Percentiles rank a stretch among this genome's conserved stretches.
phyloP scores from a whole-genome alignment of 257 asterid genomes.

The Solanum chilense region DNA sequence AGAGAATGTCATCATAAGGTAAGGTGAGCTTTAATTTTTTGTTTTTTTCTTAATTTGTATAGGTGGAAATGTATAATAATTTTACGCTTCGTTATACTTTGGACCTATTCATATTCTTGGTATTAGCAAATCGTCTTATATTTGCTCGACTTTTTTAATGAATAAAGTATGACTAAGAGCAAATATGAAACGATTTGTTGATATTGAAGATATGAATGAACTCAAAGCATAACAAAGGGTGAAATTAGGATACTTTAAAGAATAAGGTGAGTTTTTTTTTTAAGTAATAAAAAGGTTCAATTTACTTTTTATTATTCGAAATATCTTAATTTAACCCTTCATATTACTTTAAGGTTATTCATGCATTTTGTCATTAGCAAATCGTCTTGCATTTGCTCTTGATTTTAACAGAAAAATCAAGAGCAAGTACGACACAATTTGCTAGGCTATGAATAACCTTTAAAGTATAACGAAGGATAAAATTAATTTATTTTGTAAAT shows the following conservation, averaged over 20 bases:
- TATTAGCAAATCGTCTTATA: not conserved
- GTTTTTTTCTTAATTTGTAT: not conserved
- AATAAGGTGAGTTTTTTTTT: not conserved
- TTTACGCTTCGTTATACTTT: not conserved
- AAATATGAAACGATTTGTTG: not conserved
- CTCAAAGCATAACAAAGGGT: not conserved
- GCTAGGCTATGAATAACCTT: not conserved
- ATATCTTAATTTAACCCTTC: not conserved
- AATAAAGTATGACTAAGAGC: not conserved
- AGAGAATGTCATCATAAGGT: slow-evolving; percentile 76
- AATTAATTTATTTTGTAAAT: not conserved
- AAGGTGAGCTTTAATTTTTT: slow-evolving; percentile 44
- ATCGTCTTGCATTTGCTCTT: not conserved
- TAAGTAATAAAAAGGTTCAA: not conserved
- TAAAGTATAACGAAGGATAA: not conserved
- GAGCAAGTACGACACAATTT: not conserved
- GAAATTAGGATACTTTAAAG: not conserved
- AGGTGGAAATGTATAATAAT: not conserved
- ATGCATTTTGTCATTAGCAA: not conserved
- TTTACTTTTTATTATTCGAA: not conserved
- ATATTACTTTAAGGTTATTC: not conserved
- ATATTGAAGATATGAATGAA: not conserved
- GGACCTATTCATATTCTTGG: not conserved
- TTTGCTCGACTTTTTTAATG: not conserved
- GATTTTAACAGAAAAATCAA: too few species aligned